Base-by-base conservation (phyloP, 257 asterid genomes). In the Solanum piurae region DNA sequence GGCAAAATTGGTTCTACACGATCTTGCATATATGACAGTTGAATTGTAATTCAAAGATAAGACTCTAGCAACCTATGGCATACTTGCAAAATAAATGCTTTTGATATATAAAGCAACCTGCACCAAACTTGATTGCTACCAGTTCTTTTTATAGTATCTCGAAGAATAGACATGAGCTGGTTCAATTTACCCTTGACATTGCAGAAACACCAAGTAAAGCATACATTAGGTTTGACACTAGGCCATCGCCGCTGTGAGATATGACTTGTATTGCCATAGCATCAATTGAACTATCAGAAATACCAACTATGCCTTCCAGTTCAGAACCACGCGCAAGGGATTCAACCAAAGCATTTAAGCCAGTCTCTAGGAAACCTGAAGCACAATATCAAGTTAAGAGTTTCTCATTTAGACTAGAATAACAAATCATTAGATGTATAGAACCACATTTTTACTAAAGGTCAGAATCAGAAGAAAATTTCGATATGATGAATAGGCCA, bases 141-240 rank as follows among this genome's bases (percentile, higher is more conserved):
- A 82, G 29, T 29, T 71, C 38, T 74, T 76, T 55, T 42, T 62
- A 85, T 25, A n/a, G 49, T 33, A 16, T 58, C 23, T 64, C 7
- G 21, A 31, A 49, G 38, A 83, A 89, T 72, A 87, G 85, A 87
- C 90, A 52, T 23, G 89, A 87, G 89, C 86, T 49, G 89, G 85
- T 90, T 88, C 90, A 44, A 84, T 58, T 92, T 94, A 96, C 99
- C 98, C 98, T 92, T 86, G 99, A 95, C 98, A 95, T 91, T 90
- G 99, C 99, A 83, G 98, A 94, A 88, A 95, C 94, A 84, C 99
- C 98, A 88, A 96, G 99, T 84, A 96, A 95, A 88, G 99, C 95
- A 90, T 96, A 95, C 79, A 96, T 90, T 89, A 96, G 92, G 92
- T 95, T 96, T 3, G 98, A 94, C 86, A 96, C 89, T 58, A 96